Conservation (phyloP, 441 rosid genomes). For the Aquilaria agallochum region DNA sequence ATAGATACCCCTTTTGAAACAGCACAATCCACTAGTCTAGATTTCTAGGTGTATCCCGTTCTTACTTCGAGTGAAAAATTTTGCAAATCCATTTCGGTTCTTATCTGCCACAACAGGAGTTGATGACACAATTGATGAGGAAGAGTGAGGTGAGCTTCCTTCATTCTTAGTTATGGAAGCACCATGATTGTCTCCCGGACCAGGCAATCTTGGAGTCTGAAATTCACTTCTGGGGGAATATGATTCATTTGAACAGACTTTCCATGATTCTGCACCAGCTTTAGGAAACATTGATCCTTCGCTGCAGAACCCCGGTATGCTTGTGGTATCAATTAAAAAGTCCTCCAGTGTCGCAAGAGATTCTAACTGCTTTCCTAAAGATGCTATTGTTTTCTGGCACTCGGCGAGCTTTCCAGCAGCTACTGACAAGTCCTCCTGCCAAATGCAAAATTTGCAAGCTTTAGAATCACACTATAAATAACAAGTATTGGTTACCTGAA, state of each 20-base stretch:
- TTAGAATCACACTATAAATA: not conserved
- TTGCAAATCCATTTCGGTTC: conserved; percentile 86
- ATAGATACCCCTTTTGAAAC: conserved; percentile 9
- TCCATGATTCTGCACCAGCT: conserved; percentile 48
- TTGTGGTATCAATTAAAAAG: conserved; percentile 70
- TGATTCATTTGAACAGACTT: conserved; percentile 39
- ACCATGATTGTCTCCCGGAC: conserved; percentile 20
- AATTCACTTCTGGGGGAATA: conserved; percentile 37
- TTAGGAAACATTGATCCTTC: conserved; percentile 23
- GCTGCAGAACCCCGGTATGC: conserved; percentile 39
- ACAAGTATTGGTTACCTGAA: not conserved
- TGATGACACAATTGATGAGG: conserved; percentile 32
- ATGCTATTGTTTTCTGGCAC: conserved; percentile 89
- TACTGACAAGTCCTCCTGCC: conserved; percentile 66
- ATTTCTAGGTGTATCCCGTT: conserved; percentile 84
- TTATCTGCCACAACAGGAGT: conserved; percentile 57
- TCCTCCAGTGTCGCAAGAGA: conserved; percentile 93
- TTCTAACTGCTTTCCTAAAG: conserved; percentile 75
- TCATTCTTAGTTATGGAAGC: conserved; percentile 24
- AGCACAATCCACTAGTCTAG: conserved; percentile 24
- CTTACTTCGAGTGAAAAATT: conserved; percentile 81
- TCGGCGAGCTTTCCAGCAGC: conserved; percentile 84
- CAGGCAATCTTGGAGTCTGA: conserved; percentile 21
- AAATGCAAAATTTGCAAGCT: conserved; percentile 4
- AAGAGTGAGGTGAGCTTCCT: conserved; percentile 31